Conservation (phyloP, 73 alveolate genomes). For the Diophrys sp. region DNA sequence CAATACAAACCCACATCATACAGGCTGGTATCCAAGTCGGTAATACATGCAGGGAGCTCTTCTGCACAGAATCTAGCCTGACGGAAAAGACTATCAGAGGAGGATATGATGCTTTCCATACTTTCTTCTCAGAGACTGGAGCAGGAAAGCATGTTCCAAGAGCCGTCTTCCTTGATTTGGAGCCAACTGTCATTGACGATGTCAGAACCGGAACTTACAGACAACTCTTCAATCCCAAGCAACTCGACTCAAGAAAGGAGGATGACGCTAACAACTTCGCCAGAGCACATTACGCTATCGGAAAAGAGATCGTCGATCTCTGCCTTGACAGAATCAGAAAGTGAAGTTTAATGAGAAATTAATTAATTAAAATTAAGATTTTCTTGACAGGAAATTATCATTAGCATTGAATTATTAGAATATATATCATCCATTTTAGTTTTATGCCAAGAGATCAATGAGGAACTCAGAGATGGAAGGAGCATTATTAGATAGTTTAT, state of each 20-base stretch:
- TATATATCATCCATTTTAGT: too few relatives aligned
- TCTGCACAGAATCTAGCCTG: conserved; percentile 98
- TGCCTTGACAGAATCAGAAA: too few relatives aligned
- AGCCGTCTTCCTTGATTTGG: conserved; percentile 94
- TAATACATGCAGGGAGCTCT: conserved; percentile 98
- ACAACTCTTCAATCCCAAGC: conserved; percentile 63
- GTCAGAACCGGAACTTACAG: conserved; percentile 92
- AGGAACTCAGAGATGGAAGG: too few relatives aligned
- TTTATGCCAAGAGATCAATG: too few relatives aligned
- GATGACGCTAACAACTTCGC: conserved; percentile 85
- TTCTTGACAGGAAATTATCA: too few relatives aligned
- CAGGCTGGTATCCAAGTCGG: conserved; percentile 99
- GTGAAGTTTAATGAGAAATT: too few relatives aligned
- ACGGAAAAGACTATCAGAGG: conserved; percentile 93
- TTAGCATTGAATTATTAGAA: too few relatives aligned
- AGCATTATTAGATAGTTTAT: too few relatives aligned
- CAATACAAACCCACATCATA: conserved; percentile 95
- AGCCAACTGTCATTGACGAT: conserved; percentile 94
- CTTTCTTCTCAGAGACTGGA: conserved; percentile 79
- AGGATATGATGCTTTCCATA: conserved; percentile 95
- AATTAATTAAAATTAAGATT: too few relatives aligned
- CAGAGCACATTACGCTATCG: too few relatives aligned
- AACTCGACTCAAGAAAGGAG: conserved; percentile 56
- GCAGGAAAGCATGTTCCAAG: conserved; percentile 98
- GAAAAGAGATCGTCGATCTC: too few relatives aligned